Conservation (phyloP, 768 basidiomycete genomes). For the Termitomyces eurrhizus region DNA sequence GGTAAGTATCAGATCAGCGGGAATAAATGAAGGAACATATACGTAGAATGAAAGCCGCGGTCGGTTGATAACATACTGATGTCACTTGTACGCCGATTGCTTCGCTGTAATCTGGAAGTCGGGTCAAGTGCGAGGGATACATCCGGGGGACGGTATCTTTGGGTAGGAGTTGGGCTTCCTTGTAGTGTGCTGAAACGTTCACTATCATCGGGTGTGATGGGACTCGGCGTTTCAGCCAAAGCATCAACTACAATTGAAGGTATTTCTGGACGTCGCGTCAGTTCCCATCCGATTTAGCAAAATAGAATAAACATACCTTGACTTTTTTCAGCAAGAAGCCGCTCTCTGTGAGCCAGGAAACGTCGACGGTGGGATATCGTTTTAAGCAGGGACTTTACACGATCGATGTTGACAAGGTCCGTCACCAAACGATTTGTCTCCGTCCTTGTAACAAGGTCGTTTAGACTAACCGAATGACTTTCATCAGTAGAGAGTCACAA, state of each 20-base stretch:
- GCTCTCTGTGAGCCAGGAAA: conserved; percentile 53
- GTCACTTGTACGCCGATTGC: conserved; percentile 52
- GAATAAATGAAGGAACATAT: not conserved
- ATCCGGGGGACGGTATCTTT: conserved; percentile 38
- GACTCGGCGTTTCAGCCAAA: conserved; percentile 47
- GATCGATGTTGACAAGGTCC: conserved; percentile 82
- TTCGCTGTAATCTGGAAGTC: conserved; percentile 48
- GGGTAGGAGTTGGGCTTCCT: conserved; percentile 35
- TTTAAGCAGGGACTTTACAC: conserved; percentile 74
- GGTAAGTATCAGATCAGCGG: conserved; percentile 6
- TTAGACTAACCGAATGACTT: conserved; percentile 46
- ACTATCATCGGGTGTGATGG: conserved; percentile 28
- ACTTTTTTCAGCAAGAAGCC: conserved; percentile 32
- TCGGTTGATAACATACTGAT: conserved; percentile 58
- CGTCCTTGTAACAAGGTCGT: conserved; percentile 74
- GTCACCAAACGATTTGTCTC: conserved; percentile 77
- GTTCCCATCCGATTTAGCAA: not conserved
- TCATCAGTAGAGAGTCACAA: not conserved
- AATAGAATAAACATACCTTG: conserved; percentile 29
- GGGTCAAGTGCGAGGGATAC: conserved; percentile 43
- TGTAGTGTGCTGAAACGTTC: conserved; percentile 21
- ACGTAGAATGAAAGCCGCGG: conserved; percentile 45
- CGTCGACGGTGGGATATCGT: conserved; percentile 70
- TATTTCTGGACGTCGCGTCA: conserved; percentile 41
- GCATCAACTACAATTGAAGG: conserved; percentile 69